A percentile compares a stretch with the other conserved stretches of the same genome.
Conservation (phyloP, 2,329 filamentous ascomycete species). For the Blastomyces percursus region DNA sequence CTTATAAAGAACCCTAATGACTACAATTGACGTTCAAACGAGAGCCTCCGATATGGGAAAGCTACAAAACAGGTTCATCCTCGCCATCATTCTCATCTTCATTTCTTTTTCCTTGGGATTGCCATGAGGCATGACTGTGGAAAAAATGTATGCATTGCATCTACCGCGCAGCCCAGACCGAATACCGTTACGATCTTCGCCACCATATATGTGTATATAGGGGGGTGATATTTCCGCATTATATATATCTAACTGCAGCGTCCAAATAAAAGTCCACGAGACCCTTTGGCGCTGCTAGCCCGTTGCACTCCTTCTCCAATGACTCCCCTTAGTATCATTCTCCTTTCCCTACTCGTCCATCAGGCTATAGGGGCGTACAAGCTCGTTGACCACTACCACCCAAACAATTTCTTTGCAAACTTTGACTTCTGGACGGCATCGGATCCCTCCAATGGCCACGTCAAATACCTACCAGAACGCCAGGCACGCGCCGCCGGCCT, state of each 20-base stretch:
- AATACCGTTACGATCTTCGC: background rate
- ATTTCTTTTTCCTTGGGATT: background rate
- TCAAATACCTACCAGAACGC: conserved; percentile 38
- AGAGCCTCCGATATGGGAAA: background rate
- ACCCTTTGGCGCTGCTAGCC: background rate
- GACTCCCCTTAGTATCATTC: background rate
- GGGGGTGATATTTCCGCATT: background rate
- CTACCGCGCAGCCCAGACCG: no score
- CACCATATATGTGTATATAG: background rate
- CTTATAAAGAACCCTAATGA: background rate
- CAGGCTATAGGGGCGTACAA: background rate
- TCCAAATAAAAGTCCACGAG: background rate
- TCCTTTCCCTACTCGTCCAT: background rate
- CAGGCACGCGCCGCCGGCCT: conserved; percentile 29
- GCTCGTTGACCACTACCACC: background rate
- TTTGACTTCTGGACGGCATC: conserved; percentile 35
- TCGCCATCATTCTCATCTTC: background rate
- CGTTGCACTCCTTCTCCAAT: background rate
- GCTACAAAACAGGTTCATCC: background rate
- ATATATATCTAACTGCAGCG: background rate
- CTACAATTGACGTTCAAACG: background rate
- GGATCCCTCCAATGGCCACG: conserved; percentile 42
- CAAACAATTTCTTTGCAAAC: conserved; percentile 37
- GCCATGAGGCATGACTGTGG: background rate
- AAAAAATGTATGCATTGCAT: background rate